Evolutionary conservation across 805 yeast genomes (phyloP), one percentile per base, ranked within the genome.

Genomic region (Monosporozyma yasuniensis): DNA sequence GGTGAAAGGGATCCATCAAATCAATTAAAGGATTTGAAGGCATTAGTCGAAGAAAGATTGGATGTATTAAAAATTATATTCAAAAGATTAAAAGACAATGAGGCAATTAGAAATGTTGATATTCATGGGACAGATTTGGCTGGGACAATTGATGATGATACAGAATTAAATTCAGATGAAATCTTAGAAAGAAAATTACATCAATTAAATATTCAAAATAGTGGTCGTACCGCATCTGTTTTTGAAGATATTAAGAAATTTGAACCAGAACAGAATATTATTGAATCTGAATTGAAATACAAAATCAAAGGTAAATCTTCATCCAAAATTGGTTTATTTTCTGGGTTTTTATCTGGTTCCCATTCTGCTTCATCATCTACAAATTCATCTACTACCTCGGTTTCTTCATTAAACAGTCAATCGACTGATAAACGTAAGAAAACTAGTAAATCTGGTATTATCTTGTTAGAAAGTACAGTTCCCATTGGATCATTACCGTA

Each of bases 401-500:
- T 35, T 9, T 16, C 39, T 14, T 35, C 39, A 18, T 35, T 35
- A 18, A 35, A 16, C 22, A 35, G 21, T 18, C 39, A 35, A 19
- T 6, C 39, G 3, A 12, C 38, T 14, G 38, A 34, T 34, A 34
- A 34, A 34, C 18, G 38, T 9, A 35, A 35, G 21, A 35, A 50
- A 11, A 18, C 44, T 4, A 53, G 46, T 14, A 59, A 56, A 35
- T 52, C 54, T 34, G 72, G 72, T 1, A 28, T 65, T 25, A 56
- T 69, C 2, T 46, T 61, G 4, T 53, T 67, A 3, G 50, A 58
- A 3, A 52, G 68, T 1, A 52, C 47, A 1, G 48, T 63, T 19
- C 71, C 72, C 14, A 57, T 57, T 39, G 64, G 60, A 44, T 66
- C 69, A 47, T 50, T 69, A 22, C 63, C 68, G 3, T 70, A 69